A percentile compares a stretch with the other conserved stretches of the same genome.
phyloP scores from a whole-genome alignment of 1,139 yeast species.

The Eremothecium coryli region DNA sequence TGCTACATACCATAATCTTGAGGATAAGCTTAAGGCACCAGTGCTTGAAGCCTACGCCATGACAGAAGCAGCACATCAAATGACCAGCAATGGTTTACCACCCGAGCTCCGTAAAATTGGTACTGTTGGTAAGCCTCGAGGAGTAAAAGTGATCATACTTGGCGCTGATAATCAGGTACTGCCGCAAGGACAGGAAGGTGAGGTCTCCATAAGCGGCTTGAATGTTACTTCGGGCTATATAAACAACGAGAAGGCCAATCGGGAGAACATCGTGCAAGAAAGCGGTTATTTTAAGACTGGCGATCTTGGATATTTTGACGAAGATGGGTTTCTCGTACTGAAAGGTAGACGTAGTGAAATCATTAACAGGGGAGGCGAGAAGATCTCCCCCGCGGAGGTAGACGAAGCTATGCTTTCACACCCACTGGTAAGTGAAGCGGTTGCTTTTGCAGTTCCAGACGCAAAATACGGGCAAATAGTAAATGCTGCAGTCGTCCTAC shows the following conservation, averaged over 20 bases:
- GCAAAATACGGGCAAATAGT: conserved; percentile 58
- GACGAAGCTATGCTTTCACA: conserved; percentile 49
- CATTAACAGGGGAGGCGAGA: conserved; percentile 63
- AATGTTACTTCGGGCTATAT: conserved; percentile 65
- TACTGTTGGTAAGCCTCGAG: conserved; percentile 63
- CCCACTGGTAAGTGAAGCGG: conserved; percentile 56
- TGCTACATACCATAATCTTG: conserved; percentile 46
- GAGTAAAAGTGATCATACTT: conserved; percentile 50
- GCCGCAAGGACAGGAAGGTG: conserved; percentile 48
- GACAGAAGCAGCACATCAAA: conserved; percentile 68
- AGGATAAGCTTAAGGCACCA: conserved; percentile 48
- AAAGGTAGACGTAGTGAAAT: conserved; percentile 62
- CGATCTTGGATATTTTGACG: conserved; percentile 55
- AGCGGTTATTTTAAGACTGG: conserved; percentile 61
- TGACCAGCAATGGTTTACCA: conserved; percentile 60
- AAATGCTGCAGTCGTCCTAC: conserved; percentile 53
- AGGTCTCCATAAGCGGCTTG: conserved; percentile 53
- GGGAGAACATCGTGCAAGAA: conserved; percentile 47
- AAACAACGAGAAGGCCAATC: conserved; percentile 58
- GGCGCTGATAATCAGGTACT: conserved; percentile 40
- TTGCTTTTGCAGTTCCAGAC: conserved; percentile 55
- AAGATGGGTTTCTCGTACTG: conserved; percentile 47
- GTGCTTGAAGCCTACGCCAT: conserved; percentile 69
- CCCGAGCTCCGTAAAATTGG: conserved; percentile 57
- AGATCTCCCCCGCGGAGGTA: conserved; percentile 57